Percentiles rank a stretch among this genome's conserved stretches.
Evolutionary conservation across 345 rosid genomes (phyloP).

Genomic region (Raphanus sativus): DNA sequence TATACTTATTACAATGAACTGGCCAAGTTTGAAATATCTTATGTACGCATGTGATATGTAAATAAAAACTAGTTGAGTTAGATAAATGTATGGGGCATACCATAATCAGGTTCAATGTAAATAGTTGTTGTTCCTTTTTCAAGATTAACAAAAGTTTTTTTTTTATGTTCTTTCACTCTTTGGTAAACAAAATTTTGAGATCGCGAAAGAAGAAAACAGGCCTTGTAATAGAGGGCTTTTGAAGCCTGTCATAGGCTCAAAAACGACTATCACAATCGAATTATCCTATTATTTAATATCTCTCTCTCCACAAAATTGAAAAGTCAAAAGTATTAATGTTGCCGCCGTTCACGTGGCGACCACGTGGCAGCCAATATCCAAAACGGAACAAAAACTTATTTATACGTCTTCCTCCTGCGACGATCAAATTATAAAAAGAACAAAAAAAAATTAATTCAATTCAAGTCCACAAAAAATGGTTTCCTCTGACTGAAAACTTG

Average conservation of each 20-base stretch:
- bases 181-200: not conserved
- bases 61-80: not conserved
- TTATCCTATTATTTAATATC: not conserved
- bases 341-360: constrained; percentile 37
- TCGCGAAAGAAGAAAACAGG: not conserved
- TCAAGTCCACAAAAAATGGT: not conserved
- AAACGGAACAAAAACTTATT: constrained; percentile 28
- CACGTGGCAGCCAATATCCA: constrained; percentile 37
- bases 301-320: not conserved
- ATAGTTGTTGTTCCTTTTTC: no score
- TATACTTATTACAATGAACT: not conserved
- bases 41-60: not conserved
- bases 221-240: not conserved
- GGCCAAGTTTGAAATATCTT: not conserved
- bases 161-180: not conserved
- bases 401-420: not conserved
- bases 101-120: not conserved
- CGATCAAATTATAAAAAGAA: constrained; percentile 12
- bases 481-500: constrained; percentile 24
- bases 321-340: not conserved
- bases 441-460: no score
- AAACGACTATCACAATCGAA: not conserved
- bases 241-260: not conserved
- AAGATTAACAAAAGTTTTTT: no score
- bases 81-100: not conserved